A percentile compares a stretch with the other conserved stretches of the same genome.
phyloP scores from a whole-genome alignment of 2,329 filamentous ascomycete species.

The Colletotrichum echinochloae region DNA sequence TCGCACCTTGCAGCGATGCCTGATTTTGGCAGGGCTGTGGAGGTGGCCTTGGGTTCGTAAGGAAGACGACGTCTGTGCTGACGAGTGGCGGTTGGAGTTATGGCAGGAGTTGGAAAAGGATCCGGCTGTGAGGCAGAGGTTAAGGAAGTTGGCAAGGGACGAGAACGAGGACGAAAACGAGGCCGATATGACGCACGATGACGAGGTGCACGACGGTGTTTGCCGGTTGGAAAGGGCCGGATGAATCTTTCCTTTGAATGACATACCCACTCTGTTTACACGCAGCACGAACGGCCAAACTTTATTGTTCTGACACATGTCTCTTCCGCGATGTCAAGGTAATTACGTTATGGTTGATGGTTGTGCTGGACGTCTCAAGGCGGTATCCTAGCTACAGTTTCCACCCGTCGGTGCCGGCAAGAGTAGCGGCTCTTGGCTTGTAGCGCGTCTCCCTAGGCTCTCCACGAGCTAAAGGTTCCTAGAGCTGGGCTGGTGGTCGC shows the following conservation, averaged over 20 bases:
- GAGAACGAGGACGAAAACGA: conserved; percentile 45
- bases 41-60: conserved; percentile 56
- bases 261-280: conserved; percentile 27
- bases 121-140: conserved; percentile 54
- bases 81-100: conserved; percentile 65
- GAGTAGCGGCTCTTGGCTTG: neutral
- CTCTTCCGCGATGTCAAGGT: neutral
- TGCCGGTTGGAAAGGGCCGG: neutral
- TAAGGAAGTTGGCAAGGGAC: conserved; percentile 56
- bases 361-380: neutral
- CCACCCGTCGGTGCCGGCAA: neutral
- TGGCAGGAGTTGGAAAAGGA: conserved; percentile 72
- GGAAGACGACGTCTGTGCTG: conserved; percentile 45
- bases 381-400: neutral
- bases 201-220: neutral
- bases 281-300: neutral
- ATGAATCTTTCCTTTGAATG: conserved; percentile 17
- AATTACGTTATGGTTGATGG: neutral
- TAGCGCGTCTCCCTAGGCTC: neutral
- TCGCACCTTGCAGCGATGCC: conserved; percentile 59
- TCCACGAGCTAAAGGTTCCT: neutral
- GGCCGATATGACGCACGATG: conserved; percentile 18
- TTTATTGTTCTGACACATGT: neutral
- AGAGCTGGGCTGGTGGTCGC: neutral
- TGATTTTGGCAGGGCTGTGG: conserved; percentile 62